A percentile compares a stretch with the other conserved stretches of the same genome.
phyloP scores from a whole-genome alignment of 306 rosid species.

The Cicer pinnatifidum region DNA sequence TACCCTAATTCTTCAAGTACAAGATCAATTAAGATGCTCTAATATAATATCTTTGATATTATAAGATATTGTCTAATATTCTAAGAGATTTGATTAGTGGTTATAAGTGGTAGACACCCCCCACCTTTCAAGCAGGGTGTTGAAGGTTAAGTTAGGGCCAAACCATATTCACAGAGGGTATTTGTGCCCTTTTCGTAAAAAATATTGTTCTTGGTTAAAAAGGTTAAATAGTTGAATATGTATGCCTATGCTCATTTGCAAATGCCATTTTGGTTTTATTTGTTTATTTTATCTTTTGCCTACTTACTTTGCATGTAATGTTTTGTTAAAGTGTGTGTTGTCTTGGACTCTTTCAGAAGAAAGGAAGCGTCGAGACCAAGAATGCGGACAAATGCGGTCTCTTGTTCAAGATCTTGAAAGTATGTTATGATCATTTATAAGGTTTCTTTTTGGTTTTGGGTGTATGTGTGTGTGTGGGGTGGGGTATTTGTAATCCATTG shows the following conservation, averaged over 20 bases:
- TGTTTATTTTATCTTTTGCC: conserved; percentile 22
- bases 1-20: no score
- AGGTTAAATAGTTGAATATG: conserved; percentile 9
- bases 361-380: conserved; percentile 64
- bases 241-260: conserved; percentile 19
- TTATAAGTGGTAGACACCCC: neutral
- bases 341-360: conserved; percentile 60
- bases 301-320: conserved; percentile 22
- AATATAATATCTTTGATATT: neutral
- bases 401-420: conserved; percentile 88
- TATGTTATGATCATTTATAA: conserved; percentile 49
- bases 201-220: neutral
- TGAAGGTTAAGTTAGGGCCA: neutral
- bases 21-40: neutral
- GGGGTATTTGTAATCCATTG: conserved; percentile 1
- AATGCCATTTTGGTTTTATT: conserved; percentile 22
- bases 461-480: neutral
- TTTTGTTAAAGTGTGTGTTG: conserved; percentile 13
- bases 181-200: neutral
- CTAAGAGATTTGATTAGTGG: neutral
- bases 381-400: conserved; percentile 69
- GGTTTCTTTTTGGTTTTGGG: conserved; percentile 1
- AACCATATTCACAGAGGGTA: neutral
- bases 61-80: neutral
- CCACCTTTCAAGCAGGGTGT: neutral